phyloP scores from a whole-genome alignment of 2,329 filamentous ascomycete species.

The Seiridium cupressi region DNA sequence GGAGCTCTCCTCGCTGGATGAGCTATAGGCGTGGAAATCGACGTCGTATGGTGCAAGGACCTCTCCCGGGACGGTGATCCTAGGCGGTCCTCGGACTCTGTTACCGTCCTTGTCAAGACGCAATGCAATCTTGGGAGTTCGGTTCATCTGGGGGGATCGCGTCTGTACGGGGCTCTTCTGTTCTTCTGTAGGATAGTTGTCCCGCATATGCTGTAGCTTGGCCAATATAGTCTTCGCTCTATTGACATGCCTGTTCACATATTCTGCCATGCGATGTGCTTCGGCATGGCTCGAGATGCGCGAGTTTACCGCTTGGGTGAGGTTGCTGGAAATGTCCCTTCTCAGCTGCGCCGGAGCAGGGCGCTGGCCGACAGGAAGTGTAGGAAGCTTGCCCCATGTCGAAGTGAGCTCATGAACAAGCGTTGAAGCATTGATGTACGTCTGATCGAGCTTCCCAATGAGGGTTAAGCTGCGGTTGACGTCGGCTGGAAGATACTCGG shows the following conservation, averaged over 20 bases:
- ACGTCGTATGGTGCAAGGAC: constrained; percentile 65
- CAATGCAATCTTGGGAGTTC: constrained; percentile 45
- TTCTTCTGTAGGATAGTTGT: constrained; percentile 56
- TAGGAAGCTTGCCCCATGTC: constrained; percentile 55
- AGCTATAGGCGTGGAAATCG: constrained; percentile 58
- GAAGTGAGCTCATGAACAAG: constrained; percentile 56
- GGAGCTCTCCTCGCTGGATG: constrained; percentile 51
- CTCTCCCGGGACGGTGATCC: constrained; percentile 65
- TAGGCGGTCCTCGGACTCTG: constrained; percentile 47
- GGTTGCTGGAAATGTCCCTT: constrained; percentile 57
- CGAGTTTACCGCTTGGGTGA: constrained; percentile 53
- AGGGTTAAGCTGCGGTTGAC: constrained; percentile 64
- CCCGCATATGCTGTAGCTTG: constrained; percentile 59
- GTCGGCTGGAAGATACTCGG: constrained; percentile 67
- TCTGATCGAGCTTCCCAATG: constrained; percentile 62
- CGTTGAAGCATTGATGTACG: constrained; percentile 54
- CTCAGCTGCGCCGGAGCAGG: constrained; percentile 51
- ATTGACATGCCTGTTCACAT: constrained; percentile 60
- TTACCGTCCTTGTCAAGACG: constrained; percentile 43
- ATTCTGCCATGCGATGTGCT: constrained; percentile 62
- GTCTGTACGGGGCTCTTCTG: constrained; percentile 49
- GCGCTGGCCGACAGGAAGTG: constrained; percentile 43
- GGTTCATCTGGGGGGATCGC: constrained; percentile 53
- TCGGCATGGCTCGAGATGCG: constrained; percentile 61
- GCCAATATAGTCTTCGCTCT: constrained; percentile 57